Conservation (phyloP, 2,329 filamentous ascomycete genomes). For the Colletotrichum camelliae region DNA sequence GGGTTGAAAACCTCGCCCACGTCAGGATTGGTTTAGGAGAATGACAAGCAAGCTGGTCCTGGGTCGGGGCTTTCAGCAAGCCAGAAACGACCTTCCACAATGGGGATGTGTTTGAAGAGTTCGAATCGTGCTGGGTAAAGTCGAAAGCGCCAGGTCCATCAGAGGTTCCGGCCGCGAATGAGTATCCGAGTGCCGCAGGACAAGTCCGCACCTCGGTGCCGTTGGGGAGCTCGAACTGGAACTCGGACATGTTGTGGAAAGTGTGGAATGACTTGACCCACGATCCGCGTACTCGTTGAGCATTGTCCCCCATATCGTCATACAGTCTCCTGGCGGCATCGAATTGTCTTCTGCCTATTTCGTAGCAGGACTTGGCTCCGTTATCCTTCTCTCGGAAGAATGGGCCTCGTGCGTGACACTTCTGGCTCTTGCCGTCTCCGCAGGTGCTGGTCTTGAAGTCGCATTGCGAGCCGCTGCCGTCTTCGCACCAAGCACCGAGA, state of each 20-base stretch:
- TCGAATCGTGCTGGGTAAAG: slow-evolving; percentile 83
- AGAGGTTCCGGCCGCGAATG: slow-evolving; percentile 88
- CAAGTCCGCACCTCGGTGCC: slow-evolving; percentile 76
- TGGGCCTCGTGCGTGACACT: slow-evolving; percentile 75
- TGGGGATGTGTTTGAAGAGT: slow-evolving; percentile 71
- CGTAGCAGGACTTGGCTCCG: slow-evolving; percentile 76
- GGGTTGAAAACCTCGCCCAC: slow-evolving; percentile 78
- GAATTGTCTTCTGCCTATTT: slow-evolving; percentile 74
- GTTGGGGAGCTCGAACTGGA: slow-evolving; percentile 74
- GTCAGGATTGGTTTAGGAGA: slow-evolving; percentile 81
- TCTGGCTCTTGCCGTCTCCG: slow-evolving; percentile 65
- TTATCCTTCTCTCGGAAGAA: slow-evolving; percentile 69
- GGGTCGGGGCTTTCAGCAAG: slow-evolving; percentile 71
- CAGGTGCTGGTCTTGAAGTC: slow-evolving; percentile 83
- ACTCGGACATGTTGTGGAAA: slow-evolving; percentile 79
- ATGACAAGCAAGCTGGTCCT: slow-evolving; percentile 77
- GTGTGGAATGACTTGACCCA: slow-evolving; percentile 81
- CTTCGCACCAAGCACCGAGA: slow-evolving; percentile 85
- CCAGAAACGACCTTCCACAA: slow-evolving; percentile 79
- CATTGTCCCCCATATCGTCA: slow-evolving; percentile 23
- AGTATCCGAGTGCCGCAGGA: slow-evolving; percentile 84
- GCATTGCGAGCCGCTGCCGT: slow-evolving; percentile 73
- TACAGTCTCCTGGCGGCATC: slow-evolving; percentile 59
- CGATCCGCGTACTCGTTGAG: slow-evolving; percentile 62
- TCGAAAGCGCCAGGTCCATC: slow-evolving; percentile 90